These are phyloP conservation scores for Nicotiana knightiana DNA, from an alignment of 257 asterid genomes.

Conservation along the genomic window DNA sequence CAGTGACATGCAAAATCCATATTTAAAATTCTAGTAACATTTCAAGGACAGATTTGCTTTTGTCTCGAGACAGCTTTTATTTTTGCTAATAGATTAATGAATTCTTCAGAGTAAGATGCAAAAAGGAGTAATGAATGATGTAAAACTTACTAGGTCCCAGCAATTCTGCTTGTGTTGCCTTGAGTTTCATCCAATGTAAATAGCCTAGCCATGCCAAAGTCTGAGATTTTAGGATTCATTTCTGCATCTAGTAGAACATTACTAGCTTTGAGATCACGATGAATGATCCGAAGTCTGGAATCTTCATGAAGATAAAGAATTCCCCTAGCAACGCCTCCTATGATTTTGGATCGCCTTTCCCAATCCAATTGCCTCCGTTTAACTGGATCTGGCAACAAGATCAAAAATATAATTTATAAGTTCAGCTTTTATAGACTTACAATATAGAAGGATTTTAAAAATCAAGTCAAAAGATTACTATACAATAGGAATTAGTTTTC, in stretches of 20 bases:
- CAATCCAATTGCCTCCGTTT: slow-evolving; percentile 17
- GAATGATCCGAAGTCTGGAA: slow-evolving; percentile 29
- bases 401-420: not conserved
- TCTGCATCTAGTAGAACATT: slow-evolving; percentile 25
- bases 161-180: not conserved
- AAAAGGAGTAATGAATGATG: not conserved
- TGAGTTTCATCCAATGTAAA: not conserved
- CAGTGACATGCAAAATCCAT: not conserved
- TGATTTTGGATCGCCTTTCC: slow-evolving; percentile 23
- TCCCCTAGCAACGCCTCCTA: slow-evolving; percentile 22
- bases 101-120: not conserved
- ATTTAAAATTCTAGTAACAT: not conserved
- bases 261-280: slow-evolving; percentile 34
- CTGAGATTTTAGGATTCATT: slow-evolving; percentile 32
- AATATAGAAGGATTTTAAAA: not conserved
- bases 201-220: slow-evolving; percentile 28
- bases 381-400: slow-evolving; percentile 6
- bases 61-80: not conserved
- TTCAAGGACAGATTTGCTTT: not conserved
- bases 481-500: not conserved
- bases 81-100: not conserved
- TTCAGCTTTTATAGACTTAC: not conserved
- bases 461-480: too few species aligned
- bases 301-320: slow-evolving; percentile 35
- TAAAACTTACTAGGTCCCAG: not conserved